These are phyloP conservation scores for Ciborinia camelliae DNA, from an alignment of 2,329 filamentous ascomycete species.

Conservation along the genomic window DNA sequence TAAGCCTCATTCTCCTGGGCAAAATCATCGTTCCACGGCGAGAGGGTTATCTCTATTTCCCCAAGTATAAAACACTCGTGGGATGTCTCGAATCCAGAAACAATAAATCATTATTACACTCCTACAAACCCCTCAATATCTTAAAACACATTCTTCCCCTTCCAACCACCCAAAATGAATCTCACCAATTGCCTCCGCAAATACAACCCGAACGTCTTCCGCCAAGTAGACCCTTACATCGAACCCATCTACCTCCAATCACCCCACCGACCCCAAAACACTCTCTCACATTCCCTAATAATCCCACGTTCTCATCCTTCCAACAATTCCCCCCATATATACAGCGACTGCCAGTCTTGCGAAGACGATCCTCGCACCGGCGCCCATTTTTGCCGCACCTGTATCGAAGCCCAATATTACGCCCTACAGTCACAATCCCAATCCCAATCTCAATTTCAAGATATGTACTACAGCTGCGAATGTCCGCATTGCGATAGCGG, in stretches of 20 bases:
- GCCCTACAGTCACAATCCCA: background rate
- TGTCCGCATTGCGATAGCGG: conserved; percentile 16
- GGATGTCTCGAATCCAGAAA: background rate
- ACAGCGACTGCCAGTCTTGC: conserved; percentile 10
- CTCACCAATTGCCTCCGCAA: conserved; percentile 7
- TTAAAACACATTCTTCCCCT: background rate
- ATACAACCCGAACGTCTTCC: conserved; percentile 11
- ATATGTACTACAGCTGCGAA: conserved; percentile 14
- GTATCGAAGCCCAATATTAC: conserved; percentile 8
- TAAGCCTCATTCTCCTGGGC: conserved; percentile 14
- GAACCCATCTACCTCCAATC: conserved; percentile 9
- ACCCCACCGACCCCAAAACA: background rate
- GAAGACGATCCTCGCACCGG: conserved; percentile 17
- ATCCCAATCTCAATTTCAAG: background rate
- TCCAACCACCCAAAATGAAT: conserved; percentile 8
- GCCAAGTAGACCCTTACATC: background rate
- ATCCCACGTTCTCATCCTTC: conserved; percentile 5
- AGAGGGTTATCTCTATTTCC: background rate
- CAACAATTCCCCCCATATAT: background rate
- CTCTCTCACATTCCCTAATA: background rate
- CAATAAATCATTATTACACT: background rate
- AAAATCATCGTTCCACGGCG: background rate
- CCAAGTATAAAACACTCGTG: conserved; percentile 11
- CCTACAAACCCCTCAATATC: background rate
- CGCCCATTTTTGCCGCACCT: conserved; percentile 13